phyloP scores from a whole-genome alignment of 352 stramenopile genomes.

The Achlya hypogyna region DNA sequence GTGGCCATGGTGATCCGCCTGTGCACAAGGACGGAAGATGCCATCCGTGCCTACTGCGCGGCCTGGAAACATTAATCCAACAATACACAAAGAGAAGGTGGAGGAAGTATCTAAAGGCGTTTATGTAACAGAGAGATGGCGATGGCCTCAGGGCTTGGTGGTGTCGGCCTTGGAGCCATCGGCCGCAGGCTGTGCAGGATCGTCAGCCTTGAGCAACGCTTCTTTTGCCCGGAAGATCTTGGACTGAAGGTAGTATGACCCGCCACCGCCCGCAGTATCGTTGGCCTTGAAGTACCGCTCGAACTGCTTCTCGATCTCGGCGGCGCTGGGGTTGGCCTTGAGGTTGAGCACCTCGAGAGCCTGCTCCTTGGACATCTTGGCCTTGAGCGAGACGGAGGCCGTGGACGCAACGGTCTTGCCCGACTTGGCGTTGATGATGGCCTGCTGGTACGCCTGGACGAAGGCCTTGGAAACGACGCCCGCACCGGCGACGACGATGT shows the following conservation, averaged over 20 bases:
- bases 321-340: conserved; percentile 32
- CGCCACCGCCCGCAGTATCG: conserved; percentile 64
- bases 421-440: conserved; percentile 74
- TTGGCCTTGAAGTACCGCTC: conserved; percentile 84
- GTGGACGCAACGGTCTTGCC: conserved; percentile 53
- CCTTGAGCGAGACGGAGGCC: conserved; percentile 56
- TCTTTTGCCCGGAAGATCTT: conserved; percentile 90
- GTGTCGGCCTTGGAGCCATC: background rate
- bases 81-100: background rate
- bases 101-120: no score
- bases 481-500: conserved; percentile 75
- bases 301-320: conserved; percentile 79
- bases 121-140: no score
- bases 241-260: conserved; percentile 89
- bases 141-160: background rate
- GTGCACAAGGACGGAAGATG: background rate
- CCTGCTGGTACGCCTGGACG: conserved; percentile 83
- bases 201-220: conserved; percentile 32
- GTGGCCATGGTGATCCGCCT: no score
- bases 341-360: conserved; percentile 82
- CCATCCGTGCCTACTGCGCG: background rate
- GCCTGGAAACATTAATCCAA: no score
- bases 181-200: background rate
- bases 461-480: conserved; percentile 80
- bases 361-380: conserved; percentile 61